phyloP scores from a whole-genome alignment of 192 early-diverging fungal species.

The Backusella westeae region DNA sequence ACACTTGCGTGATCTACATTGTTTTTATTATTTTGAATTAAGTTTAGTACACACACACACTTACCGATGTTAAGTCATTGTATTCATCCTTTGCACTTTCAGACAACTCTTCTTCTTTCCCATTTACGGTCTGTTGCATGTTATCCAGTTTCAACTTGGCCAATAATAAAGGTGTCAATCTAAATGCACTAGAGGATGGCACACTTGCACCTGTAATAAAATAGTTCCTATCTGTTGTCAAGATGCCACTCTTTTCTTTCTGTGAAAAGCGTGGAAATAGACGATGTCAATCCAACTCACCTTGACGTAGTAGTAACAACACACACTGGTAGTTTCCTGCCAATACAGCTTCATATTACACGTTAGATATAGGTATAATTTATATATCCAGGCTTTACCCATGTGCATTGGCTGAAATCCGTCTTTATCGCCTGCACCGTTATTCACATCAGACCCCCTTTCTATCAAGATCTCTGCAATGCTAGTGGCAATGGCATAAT shows the following conservation, averaged over 20 bases:
- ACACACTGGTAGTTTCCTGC: slow-evolving; percentile 35
- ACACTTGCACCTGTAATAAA: slow-evolving; percentile 25
- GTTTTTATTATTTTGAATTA: neutral
- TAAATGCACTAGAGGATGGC: slow-evolving; percentile 37
- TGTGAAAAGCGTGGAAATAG: neutral
- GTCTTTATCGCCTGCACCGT: slow-evolving; percentile 37
- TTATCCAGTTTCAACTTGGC: slow-evolving; percentile 34
- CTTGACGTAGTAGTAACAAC: slow-evolving; percentile 22
- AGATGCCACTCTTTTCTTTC: neutral
- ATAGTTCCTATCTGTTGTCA: slow-evolving; percentile 3
- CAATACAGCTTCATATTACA: slow-evolving; percentile 25
- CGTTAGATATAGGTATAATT: neutral
- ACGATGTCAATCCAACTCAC: neutral
- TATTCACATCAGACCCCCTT: slow-evolving; percentile 33
- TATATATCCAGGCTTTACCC: slow-evolving; percentile 16
- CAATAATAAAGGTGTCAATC: slow-evolving; percentile 32
- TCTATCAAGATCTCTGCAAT: slow-evolving; percentile 31
- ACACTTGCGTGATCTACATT: slow-evolving; percentile 25
- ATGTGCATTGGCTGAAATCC: slow-evolving; percentile 34
- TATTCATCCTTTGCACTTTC: slow-evolving; percentile 18
- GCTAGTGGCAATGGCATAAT: slow-evolving; percentile 21
- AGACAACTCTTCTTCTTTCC: neutral
- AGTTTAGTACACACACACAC: neutral
- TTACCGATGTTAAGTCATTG: slow-evolving; percentile 20
- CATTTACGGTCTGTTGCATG: neutral